Evolutionary conservation across 1,284 basidiomycete genomes (phyloP), one percentile per base, ranked within the genome.

Genomic region (Salmacisia buchloeana): DNA sequence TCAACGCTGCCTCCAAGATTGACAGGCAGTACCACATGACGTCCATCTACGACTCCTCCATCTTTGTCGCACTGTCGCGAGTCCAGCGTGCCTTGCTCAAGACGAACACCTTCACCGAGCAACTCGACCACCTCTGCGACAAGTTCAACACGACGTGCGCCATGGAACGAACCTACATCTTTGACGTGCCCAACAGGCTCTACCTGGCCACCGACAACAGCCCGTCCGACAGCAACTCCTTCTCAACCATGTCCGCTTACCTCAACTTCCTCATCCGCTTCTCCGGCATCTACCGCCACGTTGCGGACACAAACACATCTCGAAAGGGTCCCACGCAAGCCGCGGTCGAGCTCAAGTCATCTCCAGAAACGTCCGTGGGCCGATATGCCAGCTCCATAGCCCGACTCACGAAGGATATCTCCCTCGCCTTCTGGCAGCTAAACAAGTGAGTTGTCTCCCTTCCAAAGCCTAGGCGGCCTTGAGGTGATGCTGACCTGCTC

Each of bases 131-230:
- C 38, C 36, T 38, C 5, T 38, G 57, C 38, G 38, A 58, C 35
- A 58, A 38, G 23, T 33, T 38, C 13, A 41, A 58, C 23, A 27
- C 36, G 35, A 58, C 36, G 13, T 38, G 57, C 12, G 27, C 35
- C 36, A 38, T 41, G 57, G 38, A 58, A 58, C 33, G 38, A 21
- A 41, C 49, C 3, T 54, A 54, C 29, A 58, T 39, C 38, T 58
- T 41, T 34, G 57, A 98, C 78, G 87, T 87, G 3, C 85, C 85
- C 4, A 91, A 91, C 21, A 85, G 91, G 60, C 84, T 97, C 35
- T 94, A 93, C 73, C 85, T 97, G 23, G 92, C 92, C 1, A 92
- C 93, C 5, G 94, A 98, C 77, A 88, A 89, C 21, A 91, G 91
- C 0, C 92, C 94, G 0, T 90, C 96, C 31, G 94, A 97, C 78